phyloP scores from a whole-genome alignment of 495 filamentous ascomycete genomes.

The Penicillium steckii region DNA sequence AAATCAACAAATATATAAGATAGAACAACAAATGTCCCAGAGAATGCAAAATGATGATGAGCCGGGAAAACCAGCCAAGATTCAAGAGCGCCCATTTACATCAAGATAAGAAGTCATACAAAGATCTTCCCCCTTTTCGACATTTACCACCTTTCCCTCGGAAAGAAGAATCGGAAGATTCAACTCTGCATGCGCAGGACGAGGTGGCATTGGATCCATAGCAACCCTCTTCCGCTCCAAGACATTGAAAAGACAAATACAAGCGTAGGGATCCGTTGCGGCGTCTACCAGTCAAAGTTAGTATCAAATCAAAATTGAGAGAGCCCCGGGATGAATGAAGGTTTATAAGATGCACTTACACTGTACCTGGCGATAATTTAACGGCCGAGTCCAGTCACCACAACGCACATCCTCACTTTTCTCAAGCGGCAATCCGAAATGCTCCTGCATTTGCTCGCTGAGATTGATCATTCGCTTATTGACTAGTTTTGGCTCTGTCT shows the following conservation, averaged over 20 bases:
- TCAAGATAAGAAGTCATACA: conserved; percentile 7
- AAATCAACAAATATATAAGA: background rate
- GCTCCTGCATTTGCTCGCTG: conserved; percentile 64
- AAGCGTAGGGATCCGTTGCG: conserved; percentile 80
- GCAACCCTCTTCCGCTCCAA: conserved; percentile 64
- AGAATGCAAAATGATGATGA: background rate
- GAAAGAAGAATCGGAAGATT: conserved; percentile 53
- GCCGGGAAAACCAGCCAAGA: background rate
- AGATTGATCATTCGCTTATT: conserved; percentile 67
- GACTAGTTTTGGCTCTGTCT: conserved; percentile 49
- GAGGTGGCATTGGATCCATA: conserved; percentile 66
- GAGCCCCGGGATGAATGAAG: background rate
- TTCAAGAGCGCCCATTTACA: background rate
- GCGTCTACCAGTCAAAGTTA: conserved; percentile 61
- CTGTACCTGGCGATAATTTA: conserved; percentile 65
- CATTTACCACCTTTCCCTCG: background rate
- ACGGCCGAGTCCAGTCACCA: conserved; percentile 65
- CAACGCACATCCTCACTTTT: conserved; percentile 68
- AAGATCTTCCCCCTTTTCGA: conserved; percentile 5
- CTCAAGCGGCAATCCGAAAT: conserved; percentile 71
- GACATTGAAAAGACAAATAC: conserved; percentile 66
- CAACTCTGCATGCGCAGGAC: conserved; percentile 65
- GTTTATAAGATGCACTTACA: conserved; percentile 51
- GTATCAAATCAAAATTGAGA: background rate
- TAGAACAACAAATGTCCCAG: background rate